Conservation (phyloP, 331 rosid genomes). For the Rosa hybrid region DNA sequence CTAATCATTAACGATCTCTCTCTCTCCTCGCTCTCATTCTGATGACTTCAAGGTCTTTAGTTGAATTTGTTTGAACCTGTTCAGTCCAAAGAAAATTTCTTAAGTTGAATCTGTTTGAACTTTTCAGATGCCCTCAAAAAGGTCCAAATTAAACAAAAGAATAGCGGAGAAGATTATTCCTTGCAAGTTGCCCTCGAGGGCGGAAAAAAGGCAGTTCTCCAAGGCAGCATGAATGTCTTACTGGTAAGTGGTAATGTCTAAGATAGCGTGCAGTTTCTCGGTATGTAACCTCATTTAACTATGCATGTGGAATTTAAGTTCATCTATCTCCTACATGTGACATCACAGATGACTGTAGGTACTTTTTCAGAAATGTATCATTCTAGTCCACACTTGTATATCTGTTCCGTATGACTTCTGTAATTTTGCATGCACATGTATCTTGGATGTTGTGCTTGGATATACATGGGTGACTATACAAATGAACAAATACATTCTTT, state of each 20-base stretch:
- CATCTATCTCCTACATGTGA: not conserved
- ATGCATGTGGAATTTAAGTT: not conserved
- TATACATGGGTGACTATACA: not conserved
- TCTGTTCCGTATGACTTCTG: not conserved
- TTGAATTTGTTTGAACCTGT: slow-evolving; percentile 18
- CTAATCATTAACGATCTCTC: not conserved
- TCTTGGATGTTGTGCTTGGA: not conserved
- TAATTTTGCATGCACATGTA: not conserved
- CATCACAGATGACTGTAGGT: not conserved
- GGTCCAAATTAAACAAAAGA: slow-evolving; percentile 48
- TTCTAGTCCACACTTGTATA: not conserved
- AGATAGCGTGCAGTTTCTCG: not conserved
- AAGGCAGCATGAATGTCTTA: slow-evolving; percentile 65
- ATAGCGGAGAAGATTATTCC: slow-evolving; percentile 47
- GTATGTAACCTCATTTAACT: not conserved
- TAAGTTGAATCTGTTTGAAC: slow-evolving; percentile 15
- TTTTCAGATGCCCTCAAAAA: slow-evolving; percentile 60
- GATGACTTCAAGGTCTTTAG: slow-evolving; percentile 20
- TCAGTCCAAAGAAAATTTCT: not conserved
- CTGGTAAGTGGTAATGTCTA: slow-evolving; percentile 56
- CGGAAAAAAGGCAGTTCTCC: slow-evolving; percentile 62
- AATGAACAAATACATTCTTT: not conserved
- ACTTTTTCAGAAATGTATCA: not conserved
- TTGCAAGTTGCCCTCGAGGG: slow-evolving; percentile 61
- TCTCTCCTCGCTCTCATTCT: not conserved